A percentile compares a stretch with the other conserved stretches of the same genome.
phyloP scores from a whole-genome alignment of 441 rosid species.

The Syzygium malaccense region DNA sequence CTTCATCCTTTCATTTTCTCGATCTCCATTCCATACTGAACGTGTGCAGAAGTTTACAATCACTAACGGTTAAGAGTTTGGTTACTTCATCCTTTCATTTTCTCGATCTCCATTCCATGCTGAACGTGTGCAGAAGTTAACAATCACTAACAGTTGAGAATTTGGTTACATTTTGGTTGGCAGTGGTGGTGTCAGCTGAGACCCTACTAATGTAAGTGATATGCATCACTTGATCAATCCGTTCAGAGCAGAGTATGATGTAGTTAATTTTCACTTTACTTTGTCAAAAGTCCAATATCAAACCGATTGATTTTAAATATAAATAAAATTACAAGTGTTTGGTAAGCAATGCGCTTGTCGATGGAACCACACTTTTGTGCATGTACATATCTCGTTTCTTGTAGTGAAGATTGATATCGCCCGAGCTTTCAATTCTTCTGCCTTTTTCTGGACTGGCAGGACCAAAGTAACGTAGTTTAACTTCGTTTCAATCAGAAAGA shows the following conservation, averaged over 20 bases:
- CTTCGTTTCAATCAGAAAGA: neutral
- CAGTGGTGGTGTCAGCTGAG: neutral
- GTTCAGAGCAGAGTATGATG: neutral
- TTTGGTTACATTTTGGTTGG: neutral
- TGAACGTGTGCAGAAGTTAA: neutral
- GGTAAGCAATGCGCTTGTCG: neutral
- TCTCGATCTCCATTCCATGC: neutral
- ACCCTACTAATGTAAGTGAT: neutral
- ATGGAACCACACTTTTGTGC: neutral
- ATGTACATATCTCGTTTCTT: neutral
- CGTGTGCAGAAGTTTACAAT: neutral
- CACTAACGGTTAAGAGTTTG: neutral
- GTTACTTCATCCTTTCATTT: neutral
- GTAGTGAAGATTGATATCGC: neutral
- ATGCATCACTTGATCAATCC: neutral
- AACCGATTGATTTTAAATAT: neutral
- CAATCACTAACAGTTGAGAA: neutral
- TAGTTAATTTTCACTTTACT: neutral
- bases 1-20: neutral
- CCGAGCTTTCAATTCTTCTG: neutral
- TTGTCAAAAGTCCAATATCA: neutral
- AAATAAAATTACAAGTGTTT: neutral
- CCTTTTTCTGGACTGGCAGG: neutral
- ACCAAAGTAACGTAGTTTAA: neutral
- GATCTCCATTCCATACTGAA: neutral